Evolutionary conservation across 1,284 basidiomycete species (phyloP).

Genomic region (Leccinum ambiguum): DNA sequence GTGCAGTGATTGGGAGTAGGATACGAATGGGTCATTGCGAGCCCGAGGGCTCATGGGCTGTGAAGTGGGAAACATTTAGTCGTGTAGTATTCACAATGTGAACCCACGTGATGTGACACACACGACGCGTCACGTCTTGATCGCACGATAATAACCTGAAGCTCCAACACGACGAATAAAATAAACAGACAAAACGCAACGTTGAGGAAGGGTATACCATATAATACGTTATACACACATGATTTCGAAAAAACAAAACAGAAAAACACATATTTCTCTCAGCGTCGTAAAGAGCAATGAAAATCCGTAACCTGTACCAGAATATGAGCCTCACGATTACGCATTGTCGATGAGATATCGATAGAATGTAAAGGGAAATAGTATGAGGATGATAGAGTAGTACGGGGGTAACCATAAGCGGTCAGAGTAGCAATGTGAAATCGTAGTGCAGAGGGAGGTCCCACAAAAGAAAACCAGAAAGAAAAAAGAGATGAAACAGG

Average conservation of each 20-base stretch:
- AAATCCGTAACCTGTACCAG: slow-evolving; percentile 27
- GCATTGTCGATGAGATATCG: neutral
- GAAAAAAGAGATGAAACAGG: slow-evolving; percentile 1
- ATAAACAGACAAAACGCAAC: neutral
- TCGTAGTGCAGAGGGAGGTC: slow-evolving; percentile 4
- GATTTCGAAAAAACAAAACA: slow-evolving; percentile 9
- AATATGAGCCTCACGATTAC: slow-evolving; percentile 9
- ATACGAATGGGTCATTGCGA: slow-evolving; percentile 11
- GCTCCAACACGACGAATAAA: neutral
- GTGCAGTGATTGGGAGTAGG: slow-evolving; percentile 31
- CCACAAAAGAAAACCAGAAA: slow-evolving; percentile 9
- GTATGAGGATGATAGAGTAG: slow-evolving; percentile 12
- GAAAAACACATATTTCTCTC: neutral
- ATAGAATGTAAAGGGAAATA: slow-evolving; percentile 11
- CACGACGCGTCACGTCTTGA: slow-evolving; percentile 25
- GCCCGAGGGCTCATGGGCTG: slow-evolving; percentile 24
- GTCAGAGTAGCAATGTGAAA: slow-evolving; percentile 23
- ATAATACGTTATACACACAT: slow-evolving; percentile 18
- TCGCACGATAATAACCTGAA: neutral
- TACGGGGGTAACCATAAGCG: neutral
- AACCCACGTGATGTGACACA: slow-evolving; percentile 28
- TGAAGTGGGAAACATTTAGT: neutral
- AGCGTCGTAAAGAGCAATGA: slow-evolving; percentile 5
- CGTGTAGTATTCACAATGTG: slow-evolving; percentile 2
- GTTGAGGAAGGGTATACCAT: slow-evolving; percentile 17